phyloP scores from a whole-genome alignment of 768 basidiomycete species.

The Hypholoma fasciculare region DNA sequence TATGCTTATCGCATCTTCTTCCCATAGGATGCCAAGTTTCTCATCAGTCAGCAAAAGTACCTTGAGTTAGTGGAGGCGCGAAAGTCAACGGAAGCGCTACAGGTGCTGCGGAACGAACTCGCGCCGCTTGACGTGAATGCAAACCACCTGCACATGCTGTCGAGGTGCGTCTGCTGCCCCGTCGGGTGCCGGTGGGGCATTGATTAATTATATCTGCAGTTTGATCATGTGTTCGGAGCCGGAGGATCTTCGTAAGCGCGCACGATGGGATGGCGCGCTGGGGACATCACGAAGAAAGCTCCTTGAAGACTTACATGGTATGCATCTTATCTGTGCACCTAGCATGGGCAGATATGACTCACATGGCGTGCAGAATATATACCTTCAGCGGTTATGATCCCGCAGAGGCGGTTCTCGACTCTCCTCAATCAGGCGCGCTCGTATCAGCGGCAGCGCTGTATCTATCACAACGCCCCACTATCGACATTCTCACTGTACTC shows the following conservation, averaged over 20 bases:
- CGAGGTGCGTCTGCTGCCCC: conserved; percentile 55
- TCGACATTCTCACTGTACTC: conserved; percentile 77
- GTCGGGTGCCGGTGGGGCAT: too few species aligned
- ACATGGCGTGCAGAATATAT: conserved; percentile 64
- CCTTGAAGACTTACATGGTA: conserved; percentile 82
- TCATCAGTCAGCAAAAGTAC: conserved; percentile 95
- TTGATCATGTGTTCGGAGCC: conserved; percentile 91
- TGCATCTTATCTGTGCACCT: conserved; percentile 16
- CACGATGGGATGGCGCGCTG: conserved; percentile 87
- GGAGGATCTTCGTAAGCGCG: conserved; percentile 77
- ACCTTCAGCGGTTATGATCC: conserved; percentile 91
- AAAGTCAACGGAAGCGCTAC: conserved; percentile 78
- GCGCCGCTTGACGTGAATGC: conserved; percentile 80
- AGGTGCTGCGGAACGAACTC: conserved; percentile 85
- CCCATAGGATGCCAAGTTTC: conserved; percentile 74
- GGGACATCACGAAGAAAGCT: conserved; percentile 77
- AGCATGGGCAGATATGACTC: conserved; percentile 3
- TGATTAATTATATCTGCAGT: conserved; percentile 40
- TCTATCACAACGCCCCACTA: conserved; percentile 81
- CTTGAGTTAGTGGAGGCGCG: conserved; percentile 85
- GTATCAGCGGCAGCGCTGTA: conserved; percentile 78
- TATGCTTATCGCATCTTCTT: conserved; percentile 12
- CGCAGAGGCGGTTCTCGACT: conserved; percentile 81
- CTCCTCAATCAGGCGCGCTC: conserved; percentile 83
- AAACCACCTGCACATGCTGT: conserved; percentile 82